These are phyloP conservation scores for Iris macrosiphon DNA, from an alignment of 106 monocot genomes.

Conservation along the genomic window DNA sequence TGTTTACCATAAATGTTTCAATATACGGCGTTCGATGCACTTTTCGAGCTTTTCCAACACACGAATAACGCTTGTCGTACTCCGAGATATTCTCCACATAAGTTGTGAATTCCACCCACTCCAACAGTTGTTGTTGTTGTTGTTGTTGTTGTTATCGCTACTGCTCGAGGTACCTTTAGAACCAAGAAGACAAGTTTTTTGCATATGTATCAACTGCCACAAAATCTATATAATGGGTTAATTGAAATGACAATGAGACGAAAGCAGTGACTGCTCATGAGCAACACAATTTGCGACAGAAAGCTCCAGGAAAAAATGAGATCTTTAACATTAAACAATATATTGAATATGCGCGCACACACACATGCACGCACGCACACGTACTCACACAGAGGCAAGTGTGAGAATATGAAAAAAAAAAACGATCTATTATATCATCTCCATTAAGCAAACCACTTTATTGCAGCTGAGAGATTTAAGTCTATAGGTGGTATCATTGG, in stretches of 20 bases:
- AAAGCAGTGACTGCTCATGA: slow-evolving; percentile 43
- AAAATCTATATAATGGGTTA: slow-evolving; percentile 58
- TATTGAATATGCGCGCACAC: slow-evolving; percentile 3
- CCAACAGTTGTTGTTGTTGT: too few species aligned
- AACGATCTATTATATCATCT: slow-evolving; percentile 79
- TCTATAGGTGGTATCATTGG: slow-evolving; percentile 43
- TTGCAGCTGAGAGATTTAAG: slow-evolving; percentile 81
- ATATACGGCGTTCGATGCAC: too few species aligned
- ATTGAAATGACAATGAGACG: slow-evolving; percentile 27
- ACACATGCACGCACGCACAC: too few species aligned
- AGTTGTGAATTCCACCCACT: too few species aligned
- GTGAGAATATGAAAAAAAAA: slow-evolving; percentile 72
- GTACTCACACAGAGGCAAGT: slow-evolving; percentile 21
- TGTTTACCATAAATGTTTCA: too few species aligned
- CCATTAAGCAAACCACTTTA: slow-evolving; percentile 81
- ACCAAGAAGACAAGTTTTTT: slow-evolving; percentile 56
- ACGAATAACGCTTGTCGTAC: too few species aligned
- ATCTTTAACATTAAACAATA: neutral
- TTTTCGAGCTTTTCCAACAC: too few species aligned
- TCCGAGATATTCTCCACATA: too few species aligned
- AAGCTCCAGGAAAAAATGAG: slow-evolving; percentile 44
- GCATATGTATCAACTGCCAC: slow-evolving; percentile 70
- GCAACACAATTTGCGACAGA: slow-evolving; percentile 60
- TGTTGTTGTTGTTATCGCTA: too few species aligned
- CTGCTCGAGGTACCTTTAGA: slow-evolving; percentile 92